Conservation (phyloP, 495 filamentous ascomycete species). For the Tuber brumale region DNA sequence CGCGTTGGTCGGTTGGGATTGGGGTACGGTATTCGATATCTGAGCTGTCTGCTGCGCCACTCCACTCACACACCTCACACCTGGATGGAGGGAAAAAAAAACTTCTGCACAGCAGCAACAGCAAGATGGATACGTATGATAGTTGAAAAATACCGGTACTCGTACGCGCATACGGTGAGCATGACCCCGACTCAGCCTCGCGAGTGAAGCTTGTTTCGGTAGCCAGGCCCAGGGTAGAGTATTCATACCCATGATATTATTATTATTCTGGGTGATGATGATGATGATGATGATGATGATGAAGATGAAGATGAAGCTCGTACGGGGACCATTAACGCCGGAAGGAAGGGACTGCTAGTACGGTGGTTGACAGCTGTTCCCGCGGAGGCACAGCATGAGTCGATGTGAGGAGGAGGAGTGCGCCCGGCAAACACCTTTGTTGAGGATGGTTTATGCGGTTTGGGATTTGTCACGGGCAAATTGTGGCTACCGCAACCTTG, state of each 20-base stretch:
- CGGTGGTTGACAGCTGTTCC: not conserved
- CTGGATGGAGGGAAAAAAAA: too few species aligned
- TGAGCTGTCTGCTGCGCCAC: not conserved
- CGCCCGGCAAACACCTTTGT: not conserved
- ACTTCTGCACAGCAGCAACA: not conserved
- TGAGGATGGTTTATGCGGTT: not conserved
- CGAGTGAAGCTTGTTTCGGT: not conserved
- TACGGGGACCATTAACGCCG: not conserved
- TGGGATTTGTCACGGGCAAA: not conserved
- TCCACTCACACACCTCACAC: slow-evolving; percentile 2
- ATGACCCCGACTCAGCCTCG: not conserved
- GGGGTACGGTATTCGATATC: not conserved
- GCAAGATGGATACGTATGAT: not conserved
- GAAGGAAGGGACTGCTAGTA: too few species aligned
- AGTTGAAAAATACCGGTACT: not conserved
- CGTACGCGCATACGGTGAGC: not conserved
- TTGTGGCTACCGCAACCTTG: not conserved
- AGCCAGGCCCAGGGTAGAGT: not conserved
- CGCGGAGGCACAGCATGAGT: not conserved
- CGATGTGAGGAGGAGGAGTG: not conserved
- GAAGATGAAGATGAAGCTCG: not conserved
- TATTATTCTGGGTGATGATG: not conserved
- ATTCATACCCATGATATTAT: not conserved
- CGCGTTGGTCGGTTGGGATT: not conserved
- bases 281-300: too few species aligned